Evolutionary conservation across 2,329 filamentous ascomycete genomes (phyloP).

Genomic region (Xylaria polymorpha): DNA sequence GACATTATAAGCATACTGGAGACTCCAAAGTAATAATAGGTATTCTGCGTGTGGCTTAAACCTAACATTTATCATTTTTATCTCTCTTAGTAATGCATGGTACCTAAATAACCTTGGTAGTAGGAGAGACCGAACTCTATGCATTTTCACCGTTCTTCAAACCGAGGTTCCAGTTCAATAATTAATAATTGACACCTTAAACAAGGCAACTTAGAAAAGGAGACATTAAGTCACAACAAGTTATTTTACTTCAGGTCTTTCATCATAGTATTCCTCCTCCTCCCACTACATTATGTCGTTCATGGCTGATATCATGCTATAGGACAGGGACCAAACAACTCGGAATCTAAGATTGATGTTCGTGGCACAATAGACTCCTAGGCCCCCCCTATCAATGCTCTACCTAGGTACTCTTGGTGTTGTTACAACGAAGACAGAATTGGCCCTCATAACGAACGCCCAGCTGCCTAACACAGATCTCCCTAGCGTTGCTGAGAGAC

Average conservation of each 20-base stretch:
- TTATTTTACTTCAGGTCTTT: not conserved
- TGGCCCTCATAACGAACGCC: not conserved
- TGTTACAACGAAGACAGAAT: not conserved
- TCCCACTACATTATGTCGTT: not conserved
- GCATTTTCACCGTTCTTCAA: not conserved
- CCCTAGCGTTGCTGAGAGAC: not conserved
- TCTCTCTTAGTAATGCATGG: not conserved
- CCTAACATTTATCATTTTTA: not conserved
- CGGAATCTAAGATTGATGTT: not conserved
- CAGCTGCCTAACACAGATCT: not conserved
- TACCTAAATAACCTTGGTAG: not conserved
- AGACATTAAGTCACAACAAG: not conserved
- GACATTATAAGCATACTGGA: not conserved
- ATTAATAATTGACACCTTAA: not conserved
- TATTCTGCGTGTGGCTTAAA: not conserved
- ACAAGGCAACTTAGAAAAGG: not conserved
- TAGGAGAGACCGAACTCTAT: no score
- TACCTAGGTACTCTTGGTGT: not conserved
- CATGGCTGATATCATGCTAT: conserved; percentile 6
- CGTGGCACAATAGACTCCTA: not conserved
- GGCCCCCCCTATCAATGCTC: no score
- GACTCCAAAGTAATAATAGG: not conserved
- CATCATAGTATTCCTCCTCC: not conserved
- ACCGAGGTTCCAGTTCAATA: not conserved
- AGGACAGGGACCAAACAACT: not conserved